Percentiles rank a stretch among this genome's conserved stretches.
These are phyloP conservation scores for Liquidambar formosana DNA, from an alignment of 164 flowering plant genomes.

Conservation along the genomic window DNA sequence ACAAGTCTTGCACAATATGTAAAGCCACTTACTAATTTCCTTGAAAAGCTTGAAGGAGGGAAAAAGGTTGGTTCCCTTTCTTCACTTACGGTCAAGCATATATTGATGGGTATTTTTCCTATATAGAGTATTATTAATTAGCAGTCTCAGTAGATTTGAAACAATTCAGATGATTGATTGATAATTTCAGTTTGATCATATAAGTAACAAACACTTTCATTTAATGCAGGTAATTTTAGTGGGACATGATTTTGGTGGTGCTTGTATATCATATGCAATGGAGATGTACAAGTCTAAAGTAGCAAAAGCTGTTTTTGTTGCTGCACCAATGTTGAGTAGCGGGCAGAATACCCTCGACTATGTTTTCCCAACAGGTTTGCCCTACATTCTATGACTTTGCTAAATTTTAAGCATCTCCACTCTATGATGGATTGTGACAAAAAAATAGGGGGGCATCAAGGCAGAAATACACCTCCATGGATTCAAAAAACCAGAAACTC, in stretches of 20 bases:
- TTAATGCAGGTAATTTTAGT: slow-evolving; percentile 81
- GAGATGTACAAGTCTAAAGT: slow-evolving; percentile 70
- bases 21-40: slow-evolving; percentile 67
- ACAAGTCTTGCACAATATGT: slow-evolving; percentile 83
- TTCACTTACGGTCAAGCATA: no score
- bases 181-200: no score
- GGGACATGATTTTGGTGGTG: slow-evolving; percentile 95
- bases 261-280: slow-evolving; percentile 85
- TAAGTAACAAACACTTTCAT: no score
- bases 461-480: no score
- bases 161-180: no score
- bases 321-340: slow-evolving; percentile 75
- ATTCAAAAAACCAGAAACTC: neutral
- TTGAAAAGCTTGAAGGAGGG: slow-evolving; percentile 68
- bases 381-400: neutral
- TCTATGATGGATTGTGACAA: no score
- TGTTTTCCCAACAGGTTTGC: slow-evolving; percentile 70
- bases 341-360: slow-evolving; percentile 78
- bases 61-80: slow-evolving; percentile 56
- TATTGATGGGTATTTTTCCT: neutral
- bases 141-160: no score
- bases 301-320: slow-evolving; percentile 77
- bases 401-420: no score
- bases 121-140: neutral
- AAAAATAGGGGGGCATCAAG: no score